These are phyloP conservation scores for Trichodelitschia bisporula DNA, from an alignment of 495 filamentous ascomycete genomes.

Conservation along the genomic window DNA sequence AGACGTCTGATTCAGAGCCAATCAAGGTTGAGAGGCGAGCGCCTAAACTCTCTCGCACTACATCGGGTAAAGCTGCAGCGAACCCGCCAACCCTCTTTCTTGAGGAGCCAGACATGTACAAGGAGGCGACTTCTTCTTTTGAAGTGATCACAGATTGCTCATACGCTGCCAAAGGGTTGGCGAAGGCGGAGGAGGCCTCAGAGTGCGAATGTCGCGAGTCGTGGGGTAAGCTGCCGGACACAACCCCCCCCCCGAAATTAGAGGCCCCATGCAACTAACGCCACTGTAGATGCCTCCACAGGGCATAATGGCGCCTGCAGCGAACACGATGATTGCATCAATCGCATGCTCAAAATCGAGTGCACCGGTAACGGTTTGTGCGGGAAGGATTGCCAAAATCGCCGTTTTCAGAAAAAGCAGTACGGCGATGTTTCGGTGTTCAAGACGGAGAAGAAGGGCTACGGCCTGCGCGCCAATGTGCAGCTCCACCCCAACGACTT, in stretches of 20 bases:
- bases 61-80: constrained; percentile 40
- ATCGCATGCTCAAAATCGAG: constrained; percentile 93
- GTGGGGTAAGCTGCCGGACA: constrained; percentile 54
- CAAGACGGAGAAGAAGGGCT: constrained; percentile 93
- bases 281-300: constrained; percentile 28
- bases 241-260: constrained; percentile 2
- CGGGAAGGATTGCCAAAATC: constrained; percentile 72
- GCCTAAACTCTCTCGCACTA: constrained; percentile 48
- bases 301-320: constrained; percentile 65
- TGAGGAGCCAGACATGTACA: constrained; percentile 47
- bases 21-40: no score
- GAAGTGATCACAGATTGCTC: constrained; percentile 56
- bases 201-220: constrained; percentile 91
- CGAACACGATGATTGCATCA: constrained; percentile 96
- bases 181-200: constrained; percentile 73
- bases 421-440: constrained; percentile 87
- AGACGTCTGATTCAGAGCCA: no score
- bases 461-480: constrained; percentile 59
- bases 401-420: constrained; percentile 75
- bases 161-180: constrained; percentile 74
- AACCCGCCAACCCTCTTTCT: constrained; percentile 38
- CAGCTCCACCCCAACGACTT: constrained; percentile 63
- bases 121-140: constrained; percentile 53
- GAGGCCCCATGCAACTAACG: constrained; percentile 13
- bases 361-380: constrained; percentile 74